A percentile compares a stretch with the other conserved stretches of the same genome.
These are phyloP conservation scores for Chaetomium tenue DNA, from an alignment of 495 filamentous ascomycete genomes.

Conservation along the genomic window DNA sequence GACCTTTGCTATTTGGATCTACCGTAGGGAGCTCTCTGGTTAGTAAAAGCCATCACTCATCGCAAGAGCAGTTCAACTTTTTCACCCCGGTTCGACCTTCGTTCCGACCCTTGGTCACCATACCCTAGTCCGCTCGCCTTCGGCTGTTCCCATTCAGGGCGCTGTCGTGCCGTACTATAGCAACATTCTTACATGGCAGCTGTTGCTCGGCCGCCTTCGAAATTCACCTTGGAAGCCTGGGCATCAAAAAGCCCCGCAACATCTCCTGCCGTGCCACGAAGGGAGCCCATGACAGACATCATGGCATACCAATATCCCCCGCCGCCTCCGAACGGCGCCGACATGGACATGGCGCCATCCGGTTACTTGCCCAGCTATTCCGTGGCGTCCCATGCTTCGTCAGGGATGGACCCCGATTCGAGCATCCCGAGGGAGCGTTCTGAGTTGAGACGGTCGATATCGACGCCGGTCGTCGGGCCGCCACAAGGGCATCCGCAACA, in stretches of 20 bases:
- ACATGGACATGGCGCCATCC: constrained; percentile 45
- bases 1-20: not conserved
- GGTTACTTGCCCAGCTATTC: constrained; percentile 44
- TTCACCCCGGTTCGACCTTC: not conserved
- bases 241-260: constrained; percentile 35
- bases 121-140: too few species aligned
- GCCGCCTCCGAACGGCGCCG: constrained; percentile 44
- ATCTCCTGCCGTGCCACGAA: constrained; percentile 36
- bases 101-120: too few species aligned
- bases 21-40: not conserved
- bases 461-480: constrained; percentile 65
- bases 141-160: too few species aligned
- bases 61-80: constrained; percentile 6
- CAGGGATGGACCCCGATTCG: constrained; percentile 41
- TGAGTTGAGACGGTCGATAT: constrained; percentile 60
- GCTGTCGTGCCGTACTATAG: constrained; percentile 24
- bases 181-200: constrained; percentile 37
- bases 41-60: not conserved
- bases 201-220: constrained; percentile 35
- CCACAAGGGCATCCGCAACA: constrained; percentile 40
- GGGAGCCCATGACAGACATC: constrained; percentile 46
- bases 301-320: constrained; percentile 56
- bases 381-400: constrained; percentile 40
- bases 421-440: constrained; percentile 37
- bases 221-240: constrained; percentile 36